A percentile compares a stretch with the other conserved stretches of the same genome.
These are phyloP conservation scores for Polyporus tsugae DNA, from an alignment of 1,284 basidiomycete species.

Conservation along the genomic window DNA sequence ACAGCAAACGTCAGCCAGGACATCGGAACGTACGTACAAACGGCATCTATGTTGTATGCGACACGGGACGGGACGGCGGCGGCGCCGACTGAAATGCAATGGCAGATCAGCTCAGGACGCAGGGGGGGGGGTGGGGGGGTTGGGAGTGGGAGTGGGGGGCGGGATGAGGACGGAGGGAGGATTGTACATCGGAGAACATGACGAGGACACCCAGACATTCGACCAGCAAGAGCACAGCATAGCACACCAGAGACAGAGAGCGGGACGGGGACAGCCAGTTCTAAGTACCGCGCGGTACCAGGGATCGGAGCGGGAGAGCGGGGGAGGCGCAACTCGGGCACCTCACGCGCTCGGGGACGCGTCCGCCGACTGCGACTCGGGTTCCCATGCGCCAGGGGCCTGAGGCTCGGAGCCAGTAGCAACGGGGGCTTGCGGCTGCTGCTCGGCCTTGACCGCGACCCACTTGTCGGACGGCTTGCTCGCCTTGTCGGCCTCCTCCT, in stretches of 20 bases:
- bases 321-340: neutral
- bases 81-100: neutral
- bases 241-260: slow-evolving; percentile 8
- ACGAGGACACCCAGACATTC: slow-evolving; percentile 8
- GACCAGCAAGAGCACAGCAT: slow-evolving; percentile 5
- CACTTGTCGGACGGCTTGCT: slow-evolving; percentile 54
- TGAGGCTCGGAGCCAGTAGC: neutral
- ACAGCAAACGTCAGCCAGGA: neutral
- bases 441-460: slow-evolving; percentile 77
- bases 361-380: slow-evolving; percentile 4
- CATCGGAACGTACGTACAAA: slow-evolving; percentile 1
- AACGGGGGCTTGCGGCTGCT: slow-evolving; percentile 35
- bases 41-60: slow-evolving; percentile 2
- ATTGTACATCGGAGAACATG: slow-evolving; percentile 5
- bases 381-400: neutral
- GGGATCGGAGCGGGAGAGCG: neutral
- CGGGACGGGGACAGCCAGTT: neutral
- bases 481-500: slow-evolving; percentile 57
- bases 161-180: neutral
- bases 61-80: neutral
- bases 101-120: neutral
- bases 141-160: neutral
- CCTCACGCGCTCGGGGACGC: slow-evolving; percentile 4
- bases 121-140: neutral
- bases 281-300: slow-evolving; percentile 3